Base-by-base conservation (phyloP, 2,329 filamentous ascomycete species). In the Rasamsonia emersonii region DNA sequence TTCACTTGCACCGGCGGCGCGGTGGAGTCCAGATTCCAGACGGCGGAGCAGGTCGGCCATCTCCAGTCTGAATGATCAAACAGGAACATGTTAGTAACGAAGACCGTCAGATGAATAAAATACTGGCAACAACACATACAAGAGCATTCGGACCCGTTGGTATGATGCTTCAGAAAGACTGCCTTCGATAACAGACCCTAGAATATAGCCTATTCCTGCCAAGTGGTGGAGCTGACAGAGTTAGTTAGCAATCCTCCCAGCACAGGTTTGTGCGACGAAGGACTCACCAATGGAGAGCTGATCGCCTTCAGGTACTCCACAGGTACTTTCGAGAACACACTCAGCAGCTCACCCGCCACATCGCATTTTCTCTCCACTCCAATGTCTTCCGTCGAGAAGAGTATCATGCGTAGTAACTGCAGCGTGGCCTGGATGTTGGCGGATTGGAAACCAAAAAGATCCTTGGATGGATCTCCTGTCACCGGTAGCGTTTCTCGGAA, bases 351-450 rank as follows among this genome's bases (percentile, higher is more conserved):
- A 21, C 59, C 54, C 2, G 61, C 65, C 8, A 70, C 59, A 14
- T 61, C 50, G 38, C 67, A 70, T 39, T 65, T 66, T 31, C 62
- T 51, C 20, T 65, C 54, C 4, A 68, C 50, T 7, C 48, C 58
- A 19, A 49, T 46, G 18, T 54, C 49, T 18, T 57, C 54, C 2
- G 47, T 46, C 4, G 51, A 56, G 26, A 65, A 59, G 4, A 70
- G 47, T 4, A 66, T 55, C 56, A 70, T 69, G 10, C 66, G 61
- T 3, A 70, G 54, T 7, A 70, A 55, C 37, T 67, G 63, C 6
- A 67, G 39, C 0, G 67, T 70, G 1, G 64, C 64, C 30, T 62
- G 57, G 11, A 70, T 68, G 40, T 70, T 69, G 15, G 67, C 67
- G 4, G 66, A 63, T 40, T 71, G 67, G 19, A 70, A 70, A 1